Base-by-base conservation (phyloP, 2,329 filamentous ascomycete species). In the Apiospora kogelbergensis region DNA sequence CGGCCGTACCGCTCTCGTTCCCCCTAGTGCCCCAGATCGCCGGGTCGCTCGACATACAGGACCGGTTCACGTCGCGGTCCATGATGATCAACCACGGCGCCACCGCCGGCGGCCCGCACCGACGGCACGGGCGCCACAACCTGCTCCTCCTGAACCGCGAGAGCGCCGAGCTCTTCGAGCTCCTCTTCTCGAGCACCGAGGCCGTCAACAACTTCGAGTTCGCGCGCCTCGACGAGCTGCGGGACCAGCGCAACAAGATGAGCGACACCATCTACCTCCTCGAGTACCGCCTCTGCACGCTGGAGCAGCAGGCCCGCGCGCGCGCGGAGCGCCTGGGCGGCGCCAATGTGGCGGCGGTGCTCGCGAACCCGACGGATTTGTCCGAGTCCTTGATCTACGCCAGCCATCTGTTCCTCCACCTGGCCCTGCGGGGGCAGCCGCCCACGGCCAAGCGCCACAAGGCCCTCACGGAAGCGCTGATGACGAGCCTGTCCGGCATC, bases 171-270 rank as follows among this genome's bases (percentile, higher is more conserved):
- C 70, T 78, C 24, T 76, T 78, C 68, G 77, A 79, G 63, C 68
- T 78, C 1, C 24, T 78, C n/a, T 72, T 75, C 57, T 74, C 77
- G 6, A 74, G 76, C 17, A 74, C 76, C 0, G 69, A 74, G 10
- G 76, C 77, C 44, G 73, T 79, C 20, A 76, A 76, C 64, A 71
- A 72, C 40, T 80, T 79, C 67, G 76, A 79, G 71, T 79, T 78
- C 66, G 72, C 68, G 24, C 76, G 76, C 67, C 66, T 78, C 40
- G 74, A 75, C 42, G 72, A 70, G 33, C 74, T 78, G 67, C 76
- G 73, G 9, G 71, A 68, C 2, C 73, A 79, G 24, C 71, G 77
- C 57, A 68, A 76, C n/a, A 75, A 76, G 48, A 72, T 78, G 46
- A 78, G 77, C 71, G 74, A 79, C 67, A 77, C 76, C 9, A 76